Conservation (phyloP, 805 yeast genomes). For the Lipomyces spencermartinsiae region DNA sequence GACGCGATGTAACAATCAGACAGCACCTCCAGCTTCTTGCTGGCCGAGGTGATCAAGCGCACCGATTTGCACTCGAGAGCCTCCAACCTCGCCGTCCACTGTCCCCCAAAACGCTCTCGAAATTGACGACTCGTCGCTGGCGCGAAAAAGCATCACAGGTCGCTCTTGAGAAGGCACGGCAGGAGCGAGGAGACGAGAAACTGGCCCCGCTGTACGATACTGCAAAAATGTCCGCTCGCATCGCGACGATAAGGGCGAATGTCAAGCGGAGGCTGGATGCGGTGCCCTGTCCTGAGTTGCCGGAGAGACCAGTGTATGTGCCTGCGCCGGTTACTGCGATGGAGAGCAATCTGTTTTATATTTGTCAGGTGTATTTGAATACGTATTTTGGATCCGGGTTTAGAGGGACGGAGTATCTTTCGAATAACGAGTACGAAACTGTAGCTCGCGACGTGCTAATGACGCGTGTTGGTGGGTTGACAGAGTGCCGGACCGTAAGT, state of each 20-base stretch:
- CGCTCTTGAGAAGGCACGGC: slow-evolving; percentile 10
- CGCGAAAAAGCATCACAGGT: background rate
- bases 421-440: slow-evolving; percentile 6
- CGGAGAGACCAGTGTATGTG: slow-evolving; percentile 1
- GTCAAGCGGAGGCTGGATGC: slow-evolving; percentile 10
- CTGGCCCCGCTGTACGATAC: slow-evolving; percentile 11
- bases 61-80: slow-evolving; percentile 2
- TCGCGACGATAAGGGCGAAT: slow-evolving; percentile 7
- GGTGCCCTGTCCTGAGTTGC: slow-evolving; percentile 10
- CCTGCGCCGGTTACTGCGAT: background rate
- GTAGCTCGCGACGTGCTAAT: background rate
- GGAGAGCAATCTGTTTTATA: slow-evolving; percentile 9
- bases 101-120: slow-evolving; percentile 7
- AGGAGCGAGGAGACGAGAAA: slow-evolving; percentile 8
- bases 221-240: slow-evolving; percentile 1
- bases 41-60: slow-evolving; percentile 8
- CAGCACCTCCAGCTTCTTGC: slow-evolving; percentile 13
- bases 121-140: slow-evolving; percentile 11
- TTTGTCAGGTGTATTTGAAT: background rate
- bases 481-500: slow-evolving; percentile 2
- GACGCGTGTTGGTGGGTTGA: background rate
- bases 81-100: slow-evolving; percentile 1
- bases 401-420: slow-evolving; percentile 5
- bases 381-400: slow-evolving; percentile 5
- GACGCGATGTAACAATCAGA: slow-evolving; percentile 13